These are phyloP conservation scores for Limonium bicolor DNA, from an alignment of 148 eudicot genomes.

Conservation along the genomic window DNA sequence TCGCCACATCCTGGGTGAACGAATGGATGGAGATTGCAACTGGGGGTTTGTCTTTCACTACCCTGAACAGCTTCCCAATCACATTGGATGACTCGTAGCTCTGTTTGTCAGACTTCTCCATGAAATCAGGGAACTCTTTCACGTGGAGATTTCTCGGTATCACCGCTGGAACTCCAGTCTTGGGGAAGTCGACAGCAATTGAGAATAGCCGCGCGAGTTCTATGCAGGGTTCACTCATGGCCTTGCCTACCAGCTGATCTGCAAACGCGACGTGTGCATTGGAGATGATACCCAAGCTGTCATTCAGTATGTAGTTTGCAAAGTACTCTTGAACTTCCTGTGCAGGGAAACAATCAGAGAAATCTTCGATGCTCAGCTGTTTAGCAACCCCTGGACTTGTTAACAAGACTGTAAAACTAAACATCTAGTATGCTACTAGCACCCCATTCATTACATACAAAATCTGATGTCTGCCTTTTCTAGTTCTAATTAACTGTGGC, in stretches of 20 bases:
- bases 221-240: conserved; percentile 39
- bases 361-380: too few relatives aligned
- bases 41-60: conserved; percentile 23
- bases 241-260: conserved; percentile 28
- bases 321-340: conserved; percentile 76
- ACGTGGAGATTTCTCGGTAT: conserved; percentile 26
- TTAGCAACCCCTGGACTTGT: too few relatives aligned
- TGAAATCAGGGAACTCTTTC: conserved; percentile 48
- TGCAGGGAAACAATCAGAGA: conserved; percentile 3
- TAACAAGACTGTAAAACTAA: too few relatives aligned
- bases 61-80: conserved; percentile 30
- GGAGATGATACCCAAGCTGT: conserved; percentile 65
- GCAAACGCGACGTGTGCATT: conserved; percentile 75
- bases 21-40: conserved; percentile 5
- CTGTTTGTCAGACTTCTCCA: conserved; percentile 33
- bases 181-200: conserved; percentile 71
- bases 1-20: conserved; percentile 20
- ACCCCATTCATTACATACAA: too few relatives aligned
- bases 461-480: too few relatives aligned
- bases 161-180: conserved; percentile 70
- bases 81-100: conserved; percentile 21
- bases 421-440: too few relatives aligned
- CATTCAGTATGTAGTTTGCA: conserved; percentile 51
- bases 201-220: conserved; percentile 58
- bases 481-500: too few relatives aligned